phyloP scores from a whole-genome alignment of 2,329 filamentous ascomycete genomes.

The Fusarium stilboides region DNA sequence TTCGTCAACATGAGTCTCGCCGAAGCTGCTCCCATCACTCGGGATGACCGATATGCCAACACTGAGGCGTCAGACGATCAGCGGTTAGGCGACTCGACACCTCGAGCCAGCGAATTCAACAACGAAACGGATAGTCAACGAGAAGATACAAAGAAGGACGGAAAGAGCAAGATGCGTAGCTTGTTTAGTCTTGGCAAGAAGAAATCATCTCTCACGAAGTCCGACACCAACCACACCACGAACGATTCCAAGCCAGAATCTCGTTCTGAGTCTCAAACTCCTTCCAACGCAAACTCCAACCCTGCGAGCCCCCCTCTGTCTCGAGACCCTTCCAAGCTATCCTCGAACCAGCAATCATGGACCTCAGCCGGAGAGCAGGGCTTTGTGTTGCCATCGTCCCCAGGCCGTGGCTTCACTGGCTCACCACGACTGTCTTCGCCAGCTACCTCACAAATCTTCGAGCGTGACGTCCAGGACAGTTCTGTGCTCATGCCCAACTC shows the following conservation, averaged over 20 bases:
- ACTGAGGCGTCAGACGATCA: slow-evolving; percentile 47
- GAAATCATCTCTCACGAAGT: slow-evolving; percentile 55
- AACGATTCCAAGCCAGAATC: slow-evolving; percentile 36
- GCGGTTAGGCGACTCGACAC: slow-evolving; percentile 52
- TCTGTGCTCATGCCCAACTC: slow-evolving; percentile 77
- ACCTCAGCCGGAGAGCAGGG: slow-evolving; percentile 61
- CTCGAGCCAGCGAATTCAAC: slow-evolving; percentile 61
- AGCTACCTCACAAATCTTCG: slow-evolving; percentile 87
- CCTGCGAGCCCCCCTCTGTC: slow-evolving; percentile 54
- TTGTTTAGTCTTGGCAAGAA: slow-evolving; percentile 75
- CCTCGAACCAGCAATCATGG: slow-evolving; percentile 59
- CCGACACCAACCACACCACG: slow-evolving; percentile 26
- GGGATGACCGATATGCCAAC: slow-evolving; percentile 39
- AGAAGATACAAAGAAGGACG: slow-evolving; percentile 43
- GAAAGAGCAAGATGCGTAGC: slow-evolving; percentile 67
- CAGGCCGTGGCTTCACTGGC: slow-evolving; percentile 75
- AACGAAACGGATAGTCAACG: slow-evolving; percentile 49
- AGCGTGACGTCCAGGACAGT: slow-evolving; percentile 92
- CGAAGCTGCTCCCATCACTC: slow-evolving; percentile 45
- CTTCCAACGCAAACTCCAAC: slow-evolving; percentile 56
- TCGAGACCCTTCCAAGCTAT: slow-evolving; percentile 57
- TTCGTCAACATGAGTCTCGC: slow-evolving; percentile 51
- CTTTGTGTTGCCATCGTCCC: slow-evolving; percentile 72
- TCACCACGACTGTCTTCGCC: slow-evolving; percentile 85
- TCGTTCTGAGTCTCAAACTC: slow-evolving; percentile 45